phyloP scores from a whole-genome alignment of 1,284 basidiomycete genomes.

The Ceratobasidium sp. region DNA sequence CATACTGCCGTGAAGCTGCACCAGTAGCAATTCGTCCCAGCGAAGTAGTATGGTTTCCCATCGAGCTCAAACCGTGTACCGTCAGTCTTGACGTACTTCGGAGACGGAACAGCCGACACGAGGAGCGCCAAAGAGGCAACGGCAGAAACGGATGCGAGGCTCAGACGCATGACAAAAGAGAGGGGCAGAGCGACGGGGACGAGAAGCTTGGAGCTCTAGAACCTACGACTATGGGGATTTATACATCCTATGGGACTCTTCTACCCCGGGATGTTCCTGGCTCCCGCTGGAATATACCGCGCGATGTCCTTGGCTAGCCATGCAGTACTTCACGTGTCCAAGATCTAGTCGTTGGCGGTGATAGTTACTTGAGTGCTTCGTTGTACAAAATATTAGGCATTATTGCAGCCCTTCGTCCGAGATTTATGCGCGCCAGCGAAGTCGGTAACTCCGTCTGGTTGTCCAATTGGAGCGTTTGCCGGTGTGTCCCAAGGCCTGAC shows the following conservation, averaged over 20 bases:
- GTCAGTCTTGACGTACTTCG: slow-evolving; percentile 39
- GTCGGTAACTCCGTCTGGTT: background rate
- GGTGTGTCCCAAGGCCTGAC: background rate
- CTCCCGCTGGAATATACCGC: background rate
- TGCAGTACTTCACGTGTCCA: slow-evolving; percentile 27
- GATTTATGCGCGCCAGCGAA: slow-evolving; percentile 28
- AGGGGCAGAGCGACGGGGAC: background rate
- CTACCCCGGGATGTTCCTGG: slow-evolving; percentile 27
- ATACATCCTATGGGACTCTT: background rate
- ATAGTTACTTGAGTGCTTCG: slow-evolving; percentile 8
- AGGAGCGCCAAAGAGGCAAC: slow-evolving; percentile 35
- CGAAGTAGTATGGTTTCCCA: slow-evolving; percentile 62
- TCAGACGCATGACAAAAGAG: slow-evolving; percentile 31
- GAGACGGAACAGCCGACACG: slow-evolving; percentile 28
- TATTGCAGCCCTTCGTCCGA: slow-evolving; percentile 19
- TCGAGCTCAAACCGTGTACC: slow-evolving; percentile 46
- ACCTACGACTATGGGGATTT: background rate
- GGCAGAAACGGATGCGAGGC: slow-evolving; percentile 21
- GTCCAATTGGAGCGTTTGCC: slow-evolving; percentile 34
- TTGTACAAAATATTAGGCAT: slow-evolving; percentile 20
- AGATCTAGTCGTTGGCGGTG: background rate
- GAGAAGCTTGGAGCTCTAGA: slow-evolving; percentile 40
- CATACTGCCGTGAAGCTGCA: slow-evolving; percentile 51
- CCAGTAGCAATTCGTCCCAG: slow-evolving; percentile 74
- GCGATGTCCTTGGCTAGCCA: slow-evolving; percentile 16